Base-by-base conservation (phyloP, 441 rosid species). In the Erodium texanum region DNA sequence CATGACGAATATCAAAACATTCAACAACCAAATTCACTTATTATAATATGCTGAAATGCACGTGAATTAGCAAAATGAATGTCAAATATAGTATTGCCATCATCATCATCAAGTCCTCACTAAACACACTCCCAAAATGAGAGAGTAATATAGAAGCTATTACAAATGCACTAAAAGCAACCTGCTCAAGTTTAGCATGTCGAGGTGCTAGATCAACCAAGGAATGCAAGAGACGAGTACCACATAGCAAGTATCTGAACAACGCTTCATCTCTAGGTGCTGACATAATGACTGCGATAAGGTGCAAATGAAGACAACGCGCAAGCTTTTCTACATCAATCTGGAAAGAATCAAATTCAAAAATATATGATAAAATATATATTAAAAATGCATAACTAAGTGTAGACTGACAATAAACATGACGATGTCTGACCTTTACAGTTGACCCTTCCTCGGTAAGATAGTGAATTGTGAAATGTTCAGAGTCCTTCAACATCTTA, bases 111-210 rank as follows among this genome's bases (percentile, higher is more conserved):
- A 32, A 27, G 3, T 34, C 38, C 38, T 36, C 43, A 36, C 43
- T 36, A 9, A 36, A 36, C 43, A 36, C 4, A 36, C 3, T 19
- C 62, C 19, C 59, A 16, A 18, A 52, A 52, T 52, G 24, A 56
- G 62, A 56, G 62, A 54, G 61, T 18, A 20, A 16, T 6, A n/a
- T 50, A 50, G 8, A 54, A 56, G 24, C 62, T 20, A 56, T 56
- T 20, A 19, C 15, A 11, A 19, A 27, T 75, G 65, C 63, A 43
- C 19, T 66, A 69, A 71, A 70, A 41, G 65, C 66, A 76, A 93
- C 98, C 97, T 90, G 98, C 82, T 94, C 98, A 29, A 94, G 89
- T 84, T 83, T 95, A 70, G 80, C 66, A 56, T 90, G 81, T 69
- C 87, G 87, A 67, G 89, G 80, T 32, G 96, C 84, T 54, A 94